These are phyloP conservation scores for Hyaloscypha hepaticicola DNA, from an alignment of 495 filamentous ascomycete genomes.

Conservation along the genomic window DNA sequence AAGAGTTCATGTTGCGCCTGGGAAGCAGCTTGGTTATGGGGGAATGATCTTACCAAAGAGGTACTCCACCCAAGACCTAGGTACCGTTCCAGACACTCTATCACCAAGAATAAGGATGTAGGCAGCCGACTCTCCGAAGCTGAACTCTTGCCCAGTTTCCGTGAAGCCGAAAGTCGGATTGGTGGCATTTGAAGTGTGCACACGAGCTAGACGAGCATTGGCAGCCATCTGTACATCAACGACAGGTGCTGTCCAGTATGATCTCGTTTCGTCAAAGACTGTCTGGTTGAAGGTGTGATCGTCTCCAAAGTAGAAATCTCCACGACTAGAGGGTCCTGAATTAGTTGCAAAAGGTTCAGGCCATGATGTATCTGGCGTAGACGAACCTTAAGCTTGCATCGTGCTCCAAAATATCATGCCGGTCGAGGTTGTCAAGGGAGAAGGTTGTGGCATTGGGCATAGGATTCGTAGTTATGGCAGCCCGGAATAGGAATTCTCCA, in stretches of 20 bases:
- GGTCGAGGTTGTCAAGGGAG: slow-evolving; percentile 45
- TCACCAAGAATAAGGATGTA: slow-evolving; percentile 47
- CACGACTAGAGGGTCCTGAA: slow-evolving; percentile 34
- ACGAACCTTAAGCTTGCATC: slow-evolving; percentile 51
- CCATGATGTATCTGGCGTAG: neutral
- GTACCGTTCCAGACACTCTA: slow-evolving; percentile 36
- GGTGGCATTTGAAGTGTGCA: slow-evolving; percentile 43
- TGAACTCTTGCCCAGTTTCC: slow-evolving; percentile 38
- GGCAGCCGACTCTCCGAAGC: slow-evolving; percentile 46
- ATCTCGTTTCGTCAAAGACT: slow-evolving; percentile 45
- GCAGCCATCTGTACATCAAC: slow-evolving; percentile 43
- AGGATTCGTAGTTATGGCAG: slow-evolving; percentile 47
- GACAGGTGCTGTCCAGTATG: slow-evolving; percentile 41
- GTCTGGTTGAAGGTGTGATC: slow-evolving; percentile 45
- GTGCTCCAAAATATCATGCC: slow-evolving; percentile 51
- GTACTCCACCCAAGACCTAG: neutral
- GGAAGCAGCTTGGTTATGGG: too few relatives aligned
- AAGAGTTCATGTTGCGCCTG: too few relatives aligned
- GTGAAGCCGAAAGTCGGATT: slow-evolving; percentile 44
- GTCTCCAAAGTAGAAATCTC: slow-evolving; percentile 44
- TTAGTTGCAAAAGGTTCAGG: slow-evolving; percentile 12
- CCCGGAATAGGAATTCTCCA: slow-evolving; percentile 39
- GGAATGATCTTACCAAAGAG: slow-evolving; percentile 19
- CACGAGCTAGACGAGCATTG: slow-evolving; percentile 44
- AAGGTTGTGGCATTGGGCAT: slow-evolving; percentile 50